These are phyloP conservation scores for Tricholoma sp. DNA, from an alignment of 768 basidiomycete genomes.

Conservation along the genomic window DNA sequence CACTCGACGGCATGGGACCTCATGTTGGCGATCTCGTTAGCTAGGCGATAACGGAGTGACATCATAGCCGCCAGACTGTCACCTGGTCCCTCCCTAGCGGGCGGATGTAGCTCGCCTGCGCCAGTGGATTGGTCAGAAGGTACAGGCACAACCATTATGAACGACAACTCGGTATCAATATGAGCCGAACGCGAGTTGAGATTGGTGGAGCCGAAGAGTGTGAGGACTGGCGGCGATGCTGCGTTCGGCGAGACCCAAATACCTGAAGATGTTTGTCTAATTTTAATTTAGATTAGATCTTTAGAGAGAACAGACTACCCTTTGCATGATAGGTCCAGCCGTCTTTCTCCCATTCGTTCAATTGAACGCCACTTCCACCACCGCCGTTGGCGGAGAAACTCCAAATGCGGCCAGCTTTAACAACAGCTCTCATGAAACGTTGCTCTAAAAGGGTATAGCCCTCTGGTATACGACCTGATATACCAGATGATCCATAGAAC, in stretches of 20 bases:
- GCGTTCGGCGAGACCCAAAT: constrained; percentile 74
- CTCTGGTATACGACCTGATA: constrained; percentile 93
- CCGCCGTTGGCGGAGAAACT: constrained; percentile 12
- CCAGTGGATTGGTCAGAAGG: constrained; percentile 35
- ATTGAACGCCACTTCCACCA: constrained; percentile 47
- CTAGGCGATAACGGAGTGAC: constrained; percentile 42
- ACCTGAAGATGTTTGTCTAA: constrained; percentile 37
- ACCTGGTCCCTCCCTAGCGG: background rate
- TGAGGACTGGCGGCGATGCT: constrained; percentile 53
- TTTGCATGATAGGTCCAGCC: constrained; percentile 99
- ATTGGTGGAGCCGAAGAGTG: constrained; percentile 93
- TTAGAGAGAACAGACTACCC: constrained; percentile 43
- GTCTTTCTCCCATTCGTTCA: constrained; percentile 82
- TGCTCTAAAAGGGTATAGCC: constrained; percentile 89
- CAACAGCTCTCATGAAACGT: constrained; percentile 68
- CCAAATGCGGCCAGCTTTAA: constrained; percentile 41
- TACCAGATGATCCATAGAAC: constrained; percentile 83
- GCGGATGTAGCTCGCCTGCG: background rate
- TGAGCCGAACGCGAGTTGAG: constrained; percentile 87
- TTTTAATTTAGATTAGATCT: background rate
- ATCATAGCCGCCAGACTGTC: constrained; percentile 9
- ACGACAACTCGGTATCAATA: constrained; percentile 89
- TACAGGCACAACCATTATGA: constrained; percentile 61
- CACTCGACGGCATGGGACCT: constrained; percentile 48
- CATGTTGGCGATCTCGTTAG: constrained; percentile 50